These are phyloP conservation scores for Lepidium campestre DNA, from an alignment of 441 rosid species.

Conservation along the genomic window DNA sequence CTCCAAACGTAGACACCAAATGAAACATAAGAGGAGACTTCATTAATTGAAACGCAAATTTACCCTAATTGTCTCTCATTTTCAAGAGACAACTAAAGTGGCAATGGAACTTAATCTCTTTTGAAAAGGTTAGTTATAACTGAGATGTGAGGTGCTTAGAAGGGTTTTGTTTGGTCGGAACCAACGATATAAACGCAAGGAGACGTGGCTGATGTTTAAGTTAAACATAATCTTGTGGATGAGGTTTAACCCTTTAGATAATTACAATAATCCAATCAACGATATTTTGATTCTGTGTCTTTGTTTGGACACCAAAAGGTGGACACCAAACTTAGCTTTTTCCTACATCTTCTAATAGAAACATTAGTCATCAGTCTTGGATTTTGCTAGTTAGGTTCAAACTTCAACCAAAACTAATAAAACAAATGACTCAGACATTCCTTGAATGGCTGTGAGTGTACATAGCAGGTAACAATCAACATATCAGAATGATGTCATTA, in stretches of 20 bases:
- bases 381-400: not conserved
- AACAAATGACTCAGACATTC: not conserved
- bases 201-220: not conserved
- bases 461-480: not conserved
- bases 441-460: not conserved
- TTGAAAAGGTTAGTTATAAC: too few relatives aligned
- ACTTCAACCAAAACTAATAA: not conserved
- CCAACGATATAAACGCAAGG: not conserved
- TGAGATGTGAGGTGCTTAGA: too few relatives aligned
- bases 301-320: not conserved
- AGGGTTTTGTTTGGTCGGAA: not conserved
- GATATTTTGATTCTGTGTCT: not conserved
- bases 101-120: not conserved
- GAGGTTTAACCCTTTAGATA: too few relatives aligned
- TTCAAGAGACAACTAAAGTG: too few relatives aligned
- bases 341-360: not conserved
- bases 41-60: too few relatives aligned
- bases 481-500: not conserved
- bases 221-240: too few relatives aligned
- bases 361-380: slow-evolving; percentile 8
- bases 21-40: too few relatives aligned
- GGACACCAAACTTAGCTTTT: not conserved
- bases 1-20: too few relatives aligned
- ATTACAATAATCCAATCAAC: not conserved
- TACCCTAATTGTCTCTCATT: too few relatives aligned